phyloP scores from a whole-genome alignment of 2,329 filamentous ascomycete species.

The Venturia aucupariae region DNA sequence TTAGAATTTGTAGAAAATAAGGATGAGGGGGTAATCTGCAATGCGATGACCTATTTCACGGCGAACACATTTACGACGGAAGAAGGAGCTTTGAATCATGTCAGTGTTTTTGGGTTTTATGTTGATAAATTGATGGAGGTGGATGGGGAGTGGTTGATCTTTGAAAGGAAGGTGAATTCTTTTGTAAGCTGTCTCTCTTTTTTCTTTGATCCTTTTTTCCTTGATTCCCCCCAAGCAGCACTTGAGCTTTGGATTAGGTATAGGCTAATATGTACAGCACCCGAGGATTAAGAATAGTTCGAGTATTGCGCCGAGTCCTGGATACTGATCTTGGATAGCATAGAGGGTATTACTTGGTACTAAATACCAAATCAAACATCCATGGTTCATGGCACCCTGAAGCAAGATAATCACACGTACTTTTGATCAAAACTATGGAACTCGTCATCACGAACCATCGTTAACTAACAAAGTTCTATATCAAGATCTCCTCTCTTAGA shows the following conservation, averaged over 20 bases:
- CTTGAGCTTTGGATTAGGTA: neutral
- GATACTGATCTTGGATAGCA: no score
- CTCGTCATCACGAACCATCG: no score
- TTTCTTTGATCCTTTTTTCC: neutral
- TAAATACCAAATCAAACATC: no score
- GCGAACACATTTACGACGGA: constrained; percentile 10
- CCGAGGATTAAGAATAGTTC: constrained; percentile 7
- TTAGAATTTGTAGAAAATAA: neutral
- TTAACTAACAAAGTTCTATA: no score
- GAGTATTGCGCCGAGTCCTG: neutral
- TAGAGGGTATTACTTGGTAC: no score
- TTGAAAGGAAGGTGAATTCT: constrained; percentile 9
- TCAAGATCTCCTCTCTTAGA: no score
- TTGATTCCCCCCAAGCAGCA: no score
- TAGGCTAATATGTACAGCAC: neutral
- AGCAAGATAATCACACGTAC: no score
- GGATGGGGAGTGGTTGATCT: constrained; percentile 10
- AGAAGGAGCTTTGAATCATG: constrained; percentile 8
- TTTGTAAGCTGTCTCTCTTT: constrained; percentile 7
- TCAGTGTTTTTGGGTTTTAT: constrained; percentile 13
- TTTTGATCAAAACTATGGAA: no score
- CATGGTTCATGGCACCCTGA: no score
- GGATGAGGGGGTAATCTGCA: neutral
- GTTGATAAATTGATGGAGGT: constrained; percentile 9
- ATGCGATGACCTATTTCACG: constrained; percentile 13